A percentile compares a stretch with the other conserved stretches of the same genome.
Evolutionary conservation across 805 yeast genomes (phyloP).

Genomic region (Wickerhamomyces bisporus): DNA sequence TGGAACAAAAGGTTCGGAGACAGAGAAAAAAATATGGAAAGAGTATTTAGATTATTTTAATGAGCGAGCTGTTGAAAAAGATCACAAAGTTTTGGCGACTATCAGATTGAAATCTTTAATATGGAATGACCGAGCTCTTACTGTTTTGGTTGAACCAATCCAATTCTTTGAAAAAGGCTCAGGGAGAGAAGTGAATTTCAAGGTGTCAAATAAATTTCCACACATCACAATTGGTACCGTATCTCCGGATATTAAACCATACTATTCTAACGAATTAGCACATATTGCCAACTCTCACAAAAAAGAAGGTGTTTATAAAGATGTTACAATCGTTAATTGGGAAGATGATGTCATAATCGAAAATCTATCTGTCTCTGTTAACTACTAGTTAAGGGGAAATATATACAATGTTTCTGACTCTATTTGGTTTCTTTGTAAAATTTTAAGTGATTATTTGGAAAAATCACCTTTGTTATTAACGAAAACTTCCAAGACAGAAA

Average conservation of each 20-base stretch:
- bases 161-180: slow-evolving; percentile 6
- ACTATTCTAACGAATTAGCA: slow-evolving; percentile 44
- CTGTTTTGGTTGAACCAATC: slow-evolving; percentile 42
- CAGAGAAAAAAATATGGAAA: slow-evolving; percentile 25
- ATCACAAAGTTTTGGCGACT: slow-evolving; percentile 26
- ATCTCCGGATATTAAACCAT: slow-evolving; percentile 39
- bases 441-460: slow-evolving; percentile 7
- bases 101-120: slow-evolving; percentile 40
- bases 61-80: slow-evolving; percentile 5
- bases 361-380: slow-evolving; percentile 11
- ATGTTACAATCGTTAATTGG: slow-evolving; percentile 10
- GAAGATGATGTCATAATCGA: slow-evolving; percentile 3
- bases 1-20: slow-evolving; percentile 25
- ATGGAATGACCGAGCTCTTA: slow-evolving; percentile 47
- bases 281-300: slow-evolving; percentile 9
- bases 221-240: slow-evolving; percentile 76
- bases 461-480: slow-evolving; percentile 78
- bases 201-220: slow-evolving; percentile 38
- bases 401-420: no score
- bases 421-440: no score
- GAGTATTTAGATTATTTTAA: slow-evolving; percentile 15
- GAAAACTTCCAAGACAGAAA: slow-evolving; percentile 87
- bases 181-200: slow-evolving; percentile 14
- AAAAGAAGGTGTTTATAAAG: slow-evolving; percentile 9
- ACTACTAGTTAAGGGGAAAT: slow-evolving; percentile 6